Conservation (phyloP, 140 eudicot species). For the Artemisia princeps region DNA sequence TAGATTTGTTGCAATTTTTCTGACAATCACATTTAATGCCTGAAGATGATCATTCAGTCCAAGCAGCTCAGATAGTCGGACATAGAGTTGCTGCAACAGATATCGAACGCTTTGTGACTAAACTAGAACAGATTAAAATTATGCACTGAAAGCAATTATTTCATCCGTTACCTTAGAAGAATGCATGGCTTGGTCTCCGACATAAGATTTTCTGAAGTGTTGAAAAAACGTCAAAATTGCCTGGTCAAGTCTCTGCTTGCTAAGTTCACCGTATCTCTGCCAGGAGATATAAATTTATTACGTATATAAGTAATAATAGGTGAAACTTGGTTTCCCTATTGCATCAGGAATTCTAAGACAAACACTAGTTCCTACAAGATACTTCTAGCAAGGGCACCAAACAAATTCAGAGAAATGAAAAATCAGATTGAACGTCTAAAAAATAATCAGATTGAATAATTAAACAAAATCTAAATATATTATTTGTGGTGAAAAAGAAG, state of each 20-base stretch:
- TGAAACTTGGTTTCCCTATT: background rate
- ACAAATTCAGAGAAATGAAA: no score
- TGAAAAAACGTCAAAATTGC: constrained; percentile 84
- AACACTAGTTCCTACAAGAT: constrained; percentile 1
- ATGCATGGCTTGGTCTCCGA: constrained; percentile 92
- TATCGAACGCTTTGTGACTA: constrained; percentile 19
- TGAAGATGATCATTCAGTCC: constrained; percentile 89
- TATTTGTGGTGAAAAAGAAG: background rate
- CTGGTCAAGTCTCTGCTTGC: constrained; percentile 94
- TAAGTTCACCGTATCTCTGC: constrained; percentile 83
- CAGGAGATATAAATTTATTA: constrained; percentile 23
- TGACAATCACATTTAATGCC: constrained; percentile 67
- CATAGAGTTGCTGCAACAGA: constrained; percentile 87
- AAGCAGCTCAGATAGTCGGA: constrained; percentile 83
- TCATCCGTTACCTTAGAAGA: constrained; percentile 62
- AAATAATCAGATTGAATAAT: no score
- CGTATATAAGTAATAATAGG: background rate
- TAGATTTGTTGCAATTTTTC: constrained; percentile 86
- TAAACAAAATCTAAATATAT: background rate
- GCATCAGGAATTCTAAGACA: no score
- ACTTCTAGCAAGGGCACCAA: background rate
- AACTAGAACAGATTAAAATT: constrained; percentile 12
- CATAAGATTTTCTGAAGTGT: constrained; percentile 75
- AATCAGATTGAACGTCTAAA: no score
- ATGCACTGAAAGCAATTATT: constrained; percentile 11